These are phyloP conservation scores for Dioszegia aurantiaca DNA, from an alignment of 768 basidiomycete genomes.

Conservation along the genomic window DNA sequence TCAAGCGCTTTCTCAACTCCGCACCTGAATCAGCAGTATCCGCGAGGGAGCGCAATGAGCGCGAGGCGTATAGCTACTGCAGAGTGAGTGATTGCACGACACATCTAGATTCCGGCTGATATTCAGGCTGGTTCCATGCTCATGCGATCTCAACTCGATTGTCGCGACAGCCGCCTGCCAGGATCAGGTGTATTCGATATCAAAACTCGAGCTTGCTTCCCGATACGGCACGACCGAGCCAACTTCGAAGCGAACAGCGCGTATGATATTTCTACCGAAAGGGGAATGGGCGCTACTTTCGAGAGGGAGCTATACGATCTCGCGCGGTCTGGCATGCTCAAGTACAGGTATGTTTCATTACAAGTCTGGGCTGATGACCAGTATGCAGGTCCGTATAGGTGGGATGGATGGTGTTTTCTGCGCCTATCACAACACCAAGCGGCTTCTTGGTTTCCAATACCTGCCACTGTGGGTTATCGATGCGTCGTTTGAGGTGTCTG, in stretches of 20 bases:
- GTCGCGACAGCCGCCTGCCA: constrained; percentile 72
- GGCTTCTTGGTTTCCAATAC: constrained; percentile 92
- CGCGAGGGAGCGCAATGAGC: constrained; percentile 46
- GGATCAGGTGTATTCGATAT: constrained; percentile 92
- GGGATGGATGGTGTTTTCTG: constrained; percentile 85
- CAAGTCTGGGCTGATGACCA: constrained; percentile 43
- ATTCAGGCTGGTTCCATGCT: constrained; percentile 59
- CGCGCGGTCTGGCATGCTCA: constrained; percentile 87
- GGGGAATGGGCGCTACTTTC: constrained; percentile 72
- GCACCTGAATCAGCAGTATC: constrained; percentile 48
- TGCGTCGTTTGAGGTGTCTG: not conserved
- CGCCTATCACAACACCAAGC: constrained; percentile 66
- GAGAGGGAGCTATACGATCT: constrained; percentile 87
- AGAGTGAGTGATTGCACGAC: constrained; percentile 58
- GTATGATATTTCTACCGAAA: constrained; percentile 66
- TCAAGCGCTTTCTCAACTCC: constrained; percentile 56
- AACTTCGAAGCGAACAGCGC: constrained; percentile 82
- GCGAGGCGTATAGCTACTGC: constrained; percentile 81
- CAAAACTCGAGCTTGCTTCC: constrained; percentile 84
- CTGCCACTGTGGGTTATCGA: constrained; percentile 59
- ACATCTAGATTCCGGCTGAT: not conserved
- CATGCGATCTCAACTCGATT: constrained; percentile 95
- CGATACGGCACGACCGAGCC: constrained; percentile 77
- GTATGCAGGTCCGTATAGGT: constrained; percentile 93
- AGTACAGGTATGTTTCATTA: constrained; percentile 66